Evolutionary conservation across 1,284 basidiomycete genomes (phyloP), one percentile per base, ranked within the genome.

Genomic region (Papiliotrema flavescens): DNA sequence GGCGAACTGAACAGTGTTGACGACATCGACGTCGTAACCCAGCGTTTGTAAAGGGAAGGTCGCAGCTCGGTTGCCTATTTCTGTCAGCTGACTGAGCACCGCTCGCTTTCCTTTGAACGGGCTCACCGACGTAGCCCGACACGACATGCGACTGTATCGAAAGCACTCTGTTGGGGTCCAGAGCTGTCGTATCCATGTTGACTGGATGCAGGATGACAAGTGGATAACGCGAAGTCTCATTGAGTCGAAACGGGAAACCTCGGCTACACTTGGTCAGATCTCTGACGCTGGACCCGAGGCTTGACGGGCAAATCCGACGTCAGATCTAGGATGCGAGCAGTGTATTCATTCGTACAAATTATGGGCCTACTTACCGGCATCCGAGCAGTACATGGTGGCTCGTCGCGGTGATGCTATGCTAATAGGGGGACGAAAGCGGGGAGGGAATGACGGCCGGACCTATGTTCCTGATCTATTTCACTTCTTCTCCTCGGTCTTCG

Each of bases 1-100:
- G 15, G 89, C 90, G 63, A 80, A 82, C 81, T 83, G 83, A 45
- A 98, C 95, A 0, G 94, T 96, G 75, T 98, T 97, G 40, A 97
- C 83, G 23, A 90, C 91, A 79, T 98, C 95, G 40, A 98, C 93
- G 63, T 98, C 93, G 78, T 89, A 98, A 23, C 93, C 95, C 43
- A 98, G 83, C 57, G 90, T 86, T 76, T 98, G 94, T 15, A 98
- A 81, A 0, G 95, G 94, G 70, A 99, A 97, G 0, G 91, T 88
- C 0, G 95, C 95, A 2, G 94, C 90, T 51, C 80, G 75, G 61
- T 83, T 84, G 48, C 81, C 94, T 93, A 62, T 37, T n/a, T n/a
- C 23, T 19, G 42, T 49, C 28, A 54, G 47, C 37, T 20, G 24
- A 22, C 23, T 40, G 52, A 35, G 37, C 37, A 36, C 26, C 17